Evolutionary conservation across 345 rosid genomes (phyloP).

Genomic region (Melaleuca quinquenervia): DNA sequence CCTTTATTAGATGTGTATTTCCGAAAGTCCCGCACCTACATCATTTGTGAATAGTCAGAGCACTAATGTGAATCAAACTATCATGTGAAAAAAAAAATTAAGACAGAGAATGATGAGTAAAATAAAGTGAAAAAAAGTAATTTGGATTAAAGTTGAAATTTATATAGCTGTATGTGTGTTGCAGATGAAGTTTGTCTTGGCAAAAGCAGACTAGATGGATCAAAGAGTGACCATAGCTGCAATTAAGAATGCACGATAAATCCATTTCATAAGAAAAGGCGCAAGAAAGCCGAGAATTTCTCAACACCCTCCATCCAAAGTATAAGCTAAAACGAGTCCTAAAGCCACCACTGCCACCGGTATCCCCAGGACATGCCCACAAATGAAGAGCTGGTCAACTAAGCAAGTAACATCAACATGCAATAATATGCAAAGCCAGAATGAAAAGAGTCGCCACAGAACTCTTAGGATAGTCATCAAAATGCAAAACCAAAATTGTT

Average conservation of each 20-base stretch:
- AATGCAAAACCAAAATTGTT: not conserved
- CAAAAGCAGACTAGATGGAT: not conserved
- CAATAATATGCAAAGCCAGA: not conserved
- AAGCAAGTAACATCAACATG: not conserved
- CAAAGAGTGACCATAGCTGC: not conserved
- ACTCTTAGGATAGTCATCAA: not conserved
- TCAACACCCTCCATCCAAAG: not conserved
- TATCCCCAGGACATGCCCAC: not conserved
- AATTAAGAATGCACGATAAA: not conserved
- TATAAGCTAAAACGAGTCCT: not conserved
- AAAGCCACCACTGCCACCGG: not conserved
- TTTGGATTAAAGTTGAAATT: not conserved
- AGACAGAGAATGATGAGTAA: not conserved
- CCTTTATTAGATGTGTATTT: conserved; percentile 45
- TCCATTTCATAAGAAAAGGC: not conserved
- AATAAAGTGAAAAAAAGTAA: not conserved
- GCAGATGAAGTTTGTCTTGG: not conserved
- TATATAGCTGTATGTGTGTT: not conserved
- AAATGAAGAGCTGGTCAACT: not conserved
- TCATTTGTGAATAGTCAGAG: not conserved
- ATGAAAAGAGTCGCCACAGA: not conserved
- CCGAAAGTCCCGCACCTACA: conserved; percentile 83
- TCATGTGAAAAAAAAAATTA: not conserved
- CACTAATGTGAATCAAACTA: not conserved
- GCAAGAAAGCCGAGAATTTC: not conserved